phyloP scores from a whole-genome alignment of 768 basidiomycete genomes.

The Mycena amicta region DNA sequence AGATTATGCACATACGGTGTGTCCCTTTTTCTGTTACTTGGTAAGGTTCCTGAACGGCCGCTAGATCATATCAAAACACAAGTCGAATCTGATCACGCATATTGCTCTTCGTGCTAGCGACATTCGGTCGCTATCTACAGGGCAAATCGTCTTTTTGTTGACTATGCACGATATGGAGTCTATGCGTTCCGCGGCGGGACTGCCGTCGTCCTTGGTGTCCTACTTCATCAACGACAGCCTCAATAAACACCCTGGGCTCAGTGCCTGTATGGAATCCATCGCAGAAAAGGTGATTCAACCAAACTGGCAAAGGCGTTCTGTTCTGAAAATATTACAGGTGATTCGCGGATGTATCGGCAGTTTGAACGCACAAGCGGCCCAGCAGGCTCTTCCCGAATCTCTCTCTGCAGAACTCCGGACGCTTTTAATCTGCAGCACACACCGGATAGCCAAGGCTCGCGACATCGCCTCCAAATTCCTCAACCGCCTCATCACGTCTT shows the following conservation, averaged over 20 bases:
- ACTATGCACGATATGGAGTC: conserved; percentile 88
- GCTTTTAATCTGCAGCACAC: conserved; percentile 80
- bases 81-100: conserved; percentile 61
- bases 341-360: conserved; percentile 74
- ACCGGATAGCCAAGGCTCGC: conserved; percentile 79
- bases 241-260: conserved; percentile 68
- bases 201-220: conserved; percentile 78
- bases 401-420: conserved; percentile 73
- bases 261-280: conserved; percentile 80
- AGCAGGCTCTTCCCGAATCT: conserved; percentile 71
- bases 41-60: conserved; percentile 1
- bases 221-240: conserved; percentile 90
- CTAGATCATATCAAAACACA: conserved; percentile 74
- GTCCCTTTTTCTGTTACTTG: conserved; percentile 23
- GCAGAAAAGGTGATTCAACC: conserved; percentile 68
- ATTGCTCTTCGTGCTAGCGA: conserved; percentile 69
- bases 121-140: conserved; percentile 72
- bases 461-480: conserved; percentile 84
- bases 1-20: conserved; percentile 77
- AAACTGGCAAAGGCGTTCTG: conserved; percentile 9
- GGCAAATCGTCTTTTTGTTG: conserved; percentile 84
- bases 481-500: conserved; percentile 82
- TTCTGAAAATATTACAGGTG: conserved; percentile 53
- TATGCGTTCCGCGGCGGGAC: conserved; percentile 78
- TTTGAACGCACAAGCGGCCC: conserved; percentile 72